Base-by-base conservation (phyloP, 108 stramenopile genomes). In the Cylindrotheca fusiformis region DNA sequence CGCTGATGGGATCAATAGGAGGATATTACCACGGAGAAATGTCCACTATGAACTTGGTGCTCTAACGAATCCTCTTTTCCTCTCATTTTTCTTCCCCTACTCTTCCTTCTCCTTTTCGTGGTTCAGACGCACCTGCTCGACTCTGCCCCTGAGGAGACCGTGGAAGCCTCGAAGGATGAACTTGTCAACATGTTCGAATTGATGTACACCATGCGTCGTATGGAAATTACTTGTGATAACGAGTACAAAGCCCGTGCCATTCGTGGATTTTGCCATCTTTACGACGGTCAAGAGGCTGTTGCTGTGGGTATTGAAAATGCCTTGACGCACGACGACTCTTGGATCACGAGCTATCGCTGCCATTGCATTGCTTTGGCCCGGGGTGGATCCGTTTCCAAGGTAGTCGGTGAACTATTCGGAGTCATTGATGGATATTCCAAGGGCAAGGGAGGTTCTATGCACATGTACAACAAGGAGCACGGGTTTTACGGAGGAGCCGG, bases 141-240 rank as follows among this genome's bases (percentile, higher is more conserved):
- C 19, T 74, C 81, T 18, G 81, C 76, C 44, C 91, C 91, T 26
- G 55, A 58, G 29, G 67, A 84, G 54, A 77, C 71, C 27, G 75
- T 88, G 67, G 72, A 78, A 63, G 75, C 86, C 60, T 86, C 87
- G 69, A 97, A 97, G 68, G 95, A 96, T 53, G 97, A 99, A 67
- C 80, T 98, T 32, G 52, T 95, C 49, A 62, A 58, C 4, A 96
- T 95, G 80, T 97, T 97, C 63, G 82, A 94, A 78, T 62, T 88
- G 30, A 99, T 99, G 99, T 97, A 97, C 93, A 97, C 94, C 17
- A 98, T 99, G 96, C 96, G 99, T 60, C 92, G 99, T 46, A 99
- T 99, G 99, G 99, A 99, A 77, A 98, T 99, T 79, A 97, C 99
- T 10, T 97, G 96, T 65, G 99, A 99, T 71, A 98, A 96, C 52